These are phyloP conservation scores for Leishmania major DNA, from an alignment of 208 protist genomes.

Conservation along the genomic window DNA sequence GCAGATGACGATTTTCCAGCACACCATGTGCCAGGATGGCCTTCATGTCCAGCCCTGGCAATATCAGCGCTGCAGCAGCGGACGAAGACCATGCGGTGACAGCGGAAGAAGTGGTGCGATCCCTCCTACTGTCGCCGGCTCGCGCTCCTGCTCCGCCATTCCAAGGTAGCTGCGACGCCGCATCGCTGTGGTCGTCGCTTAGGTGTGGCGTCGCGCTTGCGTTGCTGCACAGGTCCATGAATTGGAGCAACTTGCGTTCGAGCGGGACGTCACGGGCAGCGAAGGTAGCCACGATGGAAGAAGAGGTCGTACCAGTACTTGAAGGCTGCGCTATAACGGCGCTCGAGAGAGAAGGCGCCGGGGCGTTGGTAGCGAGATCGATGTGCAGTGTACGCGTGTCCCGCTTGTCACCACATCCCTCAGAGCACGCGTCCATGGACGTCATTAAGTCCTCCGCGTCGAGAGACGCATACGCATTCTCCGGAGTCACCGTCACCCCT, in stretches of 20 bases:
- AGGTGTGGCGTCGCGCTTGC: background rate
- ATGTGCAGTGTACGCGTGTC: background rate
- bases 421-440: conserved; percentile 2
- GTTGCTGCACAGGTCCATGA: conserved; percentile 18
- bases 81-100: conserved; percentile 14
- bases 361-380: background rate
- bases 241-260: conserved; percentile 21
- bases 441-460: conserved; percentile 18
- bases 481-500: background rate
- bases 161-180: background rate
- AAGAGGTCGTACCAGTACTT: background rate
- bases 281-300: conserved; percentile 1
- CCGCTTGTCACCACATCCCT: background rate
- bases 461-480: conserved; percentile 15
- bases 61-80: conserved; percentile 40
- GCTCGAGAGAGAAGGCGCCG: background rate
- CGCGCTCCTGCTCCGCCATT: background rate
- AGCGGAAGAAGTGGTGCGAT: background rate
- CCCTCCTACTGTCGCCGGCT: background rate
- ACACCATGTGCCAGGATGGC: conserved; percentile 48
- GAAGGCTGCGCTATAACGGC: background rate
- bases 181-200: background rate
- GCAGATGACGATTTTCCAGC: conserved; percentile 35
- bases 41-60: conserved; percentile 68
- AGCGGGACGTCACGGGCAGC: conserved; percentile 15